Percentiles rank a stretch among this genome's conserved stretches.
Conservation (phyloP, 73 alveolate species). For the Paramecium biaurelia region DNA sequence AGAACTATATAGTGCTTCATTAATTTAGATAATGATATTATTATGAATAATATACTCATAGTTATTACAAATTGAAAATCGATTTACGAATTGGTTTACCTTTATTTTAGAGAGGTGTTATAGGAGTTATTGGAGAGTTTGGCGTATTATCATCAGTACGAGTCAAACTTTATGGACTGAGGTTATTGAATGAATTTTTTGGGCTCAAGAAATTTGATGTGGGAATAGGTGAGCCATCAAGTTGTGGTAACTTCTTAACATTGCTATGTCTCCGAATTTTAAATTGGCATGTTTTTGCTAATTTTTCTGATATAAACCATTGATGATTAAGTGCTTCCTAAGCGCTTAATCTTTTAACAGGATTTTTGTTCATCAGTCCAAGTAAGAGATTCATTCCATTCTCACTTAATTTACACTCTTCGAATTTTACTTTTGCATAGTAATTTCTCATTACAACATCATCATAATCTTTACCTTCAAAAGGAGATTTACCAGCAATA, state of each 20-base stretch:
- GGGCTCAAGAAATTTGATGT: not conserved
- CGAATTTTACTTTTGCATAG: slow-evolving; percentile 30
- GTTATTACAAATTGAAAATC: not conserved
- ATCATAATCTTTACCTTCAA: slow-evolving; percentile 40
- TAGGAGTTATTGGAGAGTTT: not conserved
- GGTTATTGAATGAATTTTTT: not conserved
- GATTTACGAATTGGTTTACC: slow-evolving; percentile 1
- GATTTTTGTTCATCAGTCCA: slow-evolving; percentile 12
- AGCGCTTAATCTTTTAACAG: not conserved
- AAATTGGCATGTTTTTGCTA: slow-evolving; percentile 9
- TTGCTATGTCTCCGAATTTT: slow-evolving; percentile 24
- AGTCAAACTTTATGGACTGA: not conserved
- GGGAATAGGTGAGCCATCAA: not conserved
- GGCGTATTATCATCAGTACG: not conserved
- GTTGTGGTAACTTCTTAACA: not conserved
- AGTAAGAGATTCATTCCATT: slow-evolving; percentile 1
- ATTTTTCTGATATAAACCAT: not conserved
- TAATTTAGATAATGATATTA: not conserved
- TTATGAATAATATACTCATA: not conserved
- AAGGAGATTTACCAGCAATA: slow-evolving; percentile 14
- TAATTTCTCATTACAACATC: slow-evolving; percentile 16
- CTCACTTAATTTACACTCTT: not conserved
- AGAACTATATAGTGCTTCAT: too few species aligned
- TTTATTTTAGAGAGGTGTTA: not conserved
- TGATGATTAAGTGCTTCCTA: slow-evolving; percentile 1